Conservation (phyloP, 139 green algal genomes). For the Picochlorum sp. region DNA sequence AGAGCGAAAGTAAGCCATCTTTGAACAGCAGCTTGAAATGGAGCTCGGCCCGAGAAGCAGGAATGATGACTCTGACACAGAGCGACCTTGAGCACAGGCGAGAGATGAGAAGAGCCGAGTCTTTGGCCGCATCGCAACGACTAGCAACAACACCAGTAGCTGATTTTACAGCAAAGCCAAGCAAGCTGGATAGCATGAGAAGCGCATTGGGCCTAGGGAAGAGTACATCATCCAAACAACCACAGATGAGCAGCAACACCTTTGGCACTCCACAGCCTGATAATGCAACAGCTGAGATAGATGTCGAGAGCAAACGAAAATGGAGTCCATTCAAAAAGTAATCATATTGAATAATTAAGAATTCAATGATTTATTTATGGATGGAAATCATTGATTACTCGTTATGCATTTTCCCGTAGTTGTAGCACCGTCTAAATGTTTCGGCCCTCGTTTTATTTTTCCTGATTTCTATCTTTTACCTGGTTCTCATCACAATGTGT, state of each 20-base stretch:
- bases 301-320: background rate
- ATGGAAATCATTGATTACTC: too few species aligned
- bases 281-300: background rate
- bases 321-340: background rate
- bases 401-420: background rate
- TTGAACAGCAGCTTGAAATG: background rate
- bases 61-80: background rate
- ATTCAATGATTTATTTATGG: too few species aligned
- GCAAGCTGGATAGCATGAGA: slow-evolving; percentile 5
- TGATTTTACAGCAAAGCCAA: background rate
- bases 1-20: background rate
- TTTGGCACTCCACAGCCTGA: background rate
- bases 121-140: background rate
- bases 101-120: background rate
- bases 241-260: background rate
- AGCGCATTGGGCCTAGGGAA: background rate
- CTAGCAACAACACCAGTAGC: background rate
- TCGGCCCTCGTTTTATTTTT: too few species aligned
- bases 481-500: too few species aligned
- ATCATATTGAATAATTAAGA: background rate
- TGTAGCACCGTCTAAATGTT: too few species aligned
- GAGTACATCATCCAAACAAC: background rate
- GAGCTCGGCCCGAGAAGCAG: background rate
- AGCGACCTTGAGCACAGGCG: background rate
- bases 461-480: too few species aligned